These are phyloP conservation scores for Malassezia equina DNA, from an alignment of 1,284 basidiomycete species.

Conservation along the genomic window DNA sequence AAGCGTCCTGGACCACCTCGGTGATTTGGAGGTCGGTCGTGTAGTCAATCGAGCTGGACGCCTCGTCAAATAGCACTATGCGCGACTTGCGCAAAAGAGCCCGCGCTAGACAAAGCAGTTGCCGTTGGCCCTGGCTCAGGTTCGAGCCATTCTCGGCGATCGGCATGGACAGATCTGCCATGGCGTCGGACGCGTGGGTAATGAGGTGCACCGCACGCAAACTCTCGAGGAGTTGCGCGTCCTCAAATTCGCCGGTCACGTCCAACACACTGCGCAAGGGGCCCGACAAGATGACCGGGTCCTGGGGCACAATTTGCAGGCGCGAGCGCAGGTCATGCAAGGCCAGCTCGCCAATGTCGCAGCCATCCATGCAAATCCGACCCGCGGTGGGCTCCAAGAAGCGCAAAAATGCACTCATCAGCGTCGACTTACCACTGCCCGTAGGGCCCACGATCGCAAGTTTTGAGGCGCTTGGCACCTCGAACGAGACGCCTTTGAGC, in stretches of 20 bases:
- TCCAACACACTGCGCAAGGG: slow-evolving; percentile 33
- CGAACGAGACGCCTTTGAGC: slow-evolving; percentile 51
- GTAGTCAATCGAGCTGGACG: slow-evolving; percentile 40
- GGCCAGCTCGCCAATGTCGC: slow-evolving; percentile 51
- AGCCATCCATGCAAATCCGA: slow-evolving; percentile 31
- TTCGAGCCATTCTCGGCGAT: slow-evolving; percentile 41
- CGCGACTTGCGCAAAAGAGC: slow-evolving; percentile 34
- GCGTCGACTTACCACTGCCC: slow-evolving; percentile 49
- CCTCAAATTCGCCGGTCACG: slow-evolving; percentile 27
- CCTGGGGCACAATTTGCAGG: slow-evolving; percentile 52
- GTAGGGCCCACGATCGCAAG: slow-evolving; percentile 71
- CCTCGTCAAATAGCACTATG: slow-evolving; percentile 46
- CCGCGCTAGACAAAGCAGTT: slow-evolving; percentile 41
- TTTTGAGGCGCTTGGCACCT: slow-evolving; percentile 60
- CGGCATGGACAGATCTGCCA: slow-evolving; percentile 23
- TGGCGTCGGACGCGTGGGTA: neutral
- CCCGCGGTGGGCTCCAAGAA: slow-evolving; percentile 30
- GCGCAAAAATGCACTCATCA: slow-evolving; percentile 31
- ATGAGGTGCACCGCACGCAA: slow-evolving; percentile 13
- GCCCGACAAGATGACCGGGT: slow-evolving; percentile 38
- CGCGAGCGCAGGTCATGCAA: slow-evolving; percentile 52
- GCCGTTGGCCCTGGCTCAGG: slow-evolving; percentile 41
- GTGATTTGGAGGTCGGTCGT: slow-evolving; percentile 55
- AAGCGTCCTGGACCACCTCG: slow-evolving; percentile 67
- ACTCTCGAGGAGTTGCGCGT: slow-evolving; percentile 21